Evolutionary conservation across 192 early-diverging fungal species (phyloP), one percentile per base, ranked within the genome.

Genomic region (Coemansia furcata): DNA sequence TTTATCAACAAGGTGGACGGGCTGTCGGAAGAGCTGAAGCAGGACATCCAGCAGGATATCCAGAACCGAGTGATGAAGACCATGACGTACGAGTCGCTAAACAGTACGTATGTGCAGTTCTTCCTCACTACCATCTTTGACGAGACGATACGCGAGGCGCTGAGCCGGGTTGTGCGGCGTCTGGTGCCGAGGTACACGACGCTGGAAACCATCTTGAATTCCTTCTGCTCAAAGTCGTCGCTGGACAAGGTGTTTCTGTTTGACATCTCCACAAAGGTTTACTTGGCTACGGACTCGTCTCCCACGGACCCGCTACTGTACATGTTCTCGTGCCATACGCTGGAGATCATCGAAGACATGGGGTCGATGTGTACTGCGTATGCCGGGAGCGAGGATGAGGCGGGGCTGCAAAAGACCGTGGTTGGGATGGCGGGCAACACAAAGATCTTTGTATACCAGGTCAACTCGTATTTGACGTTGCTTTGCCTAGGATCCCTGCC

Each of bases 1-100:
- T 91, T 99, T 62, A 90, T 99, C 58, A 94, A 99, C 85, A 99
- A 99, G 84, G 92, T 97, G 3, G 97, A 99, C 68, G 94, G 94
- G 33, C 82, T 99, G 46, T 93, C 92, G 0, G 95, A 97, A 69
- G 97, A 99, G 67, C 92, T 93, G 77, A 95, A 96, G 86, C 90
- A 94, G 89, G 94, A 99, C 73, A 96, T 92, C 30, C 93, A 96
- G 83, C 86, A 94, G 39, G 96, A 97, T 57, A 94, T 99, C 54
- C 94, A 98, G 68, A 93, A 94, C 66, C 83, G 92, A 26, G 93
- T 96, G 47, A 87, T 85, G 10, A 96, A 99, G 71, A 94, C 91
- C 63, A 86, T 99, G 43, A 83, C 83, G 10, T 92, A 93, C 67
- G 85, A 86, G 52, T 89, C 87, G 69, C 76, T 90, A 33, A 90